phyloP scores from a whole-genome alignment of 73 alveolate species.

The Paramecium sonneborni region DNA sequence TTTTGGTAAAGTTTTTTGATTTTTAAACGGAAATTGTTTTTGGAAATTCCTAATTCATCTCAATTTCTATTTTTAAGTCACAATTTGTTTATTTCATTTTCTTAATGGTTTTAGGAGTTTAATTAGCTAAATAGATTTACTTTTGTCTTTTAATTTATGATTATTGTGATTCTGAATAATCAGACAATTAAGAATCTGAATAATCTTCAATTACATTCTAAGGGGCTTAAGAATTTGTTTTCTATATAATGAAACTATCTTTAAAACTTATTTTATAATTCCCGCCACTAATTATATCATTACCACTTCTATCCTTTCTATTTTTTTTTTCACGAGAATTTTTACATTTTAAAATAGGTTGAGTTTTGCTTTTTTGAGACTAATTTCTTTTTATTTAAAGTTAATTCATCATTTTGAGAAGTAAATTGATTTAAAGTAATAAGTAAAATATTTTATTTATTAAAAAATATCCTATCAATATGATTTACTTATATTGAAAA shows the following conservation, averaged over 20 bases:
- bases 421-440: neutral
- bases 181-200: neutral
- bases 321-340: neutral
- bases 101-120: neutral
- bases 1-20: neutral
- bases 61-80: neutral
- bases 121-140: neutral
- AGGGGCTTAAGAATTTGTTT: neutral
- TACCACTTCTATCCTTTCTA: neutral
- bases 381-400: neutral
- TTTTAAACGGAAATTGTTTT: neutral
- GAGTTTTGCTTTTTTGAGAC: neutral
- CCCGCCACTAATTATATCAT: neutral
- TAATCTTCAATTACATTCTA: neutral
- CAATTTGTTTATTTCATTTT: neutral
- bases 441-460: neutral
- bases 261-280: neutral
- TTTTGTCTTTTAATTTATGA: neutral
- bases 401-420: neutral
- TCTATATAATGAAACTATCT: neutral
- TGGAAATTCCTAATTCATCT: neutral
- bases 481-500: no score
- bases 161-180: neutral
- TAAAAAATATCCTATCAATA: neutral
- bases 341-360: neutral